Evolutionary conservation across 257 asterid species (phyloP).

Genomic region (Perilla frutescens): DNA sequence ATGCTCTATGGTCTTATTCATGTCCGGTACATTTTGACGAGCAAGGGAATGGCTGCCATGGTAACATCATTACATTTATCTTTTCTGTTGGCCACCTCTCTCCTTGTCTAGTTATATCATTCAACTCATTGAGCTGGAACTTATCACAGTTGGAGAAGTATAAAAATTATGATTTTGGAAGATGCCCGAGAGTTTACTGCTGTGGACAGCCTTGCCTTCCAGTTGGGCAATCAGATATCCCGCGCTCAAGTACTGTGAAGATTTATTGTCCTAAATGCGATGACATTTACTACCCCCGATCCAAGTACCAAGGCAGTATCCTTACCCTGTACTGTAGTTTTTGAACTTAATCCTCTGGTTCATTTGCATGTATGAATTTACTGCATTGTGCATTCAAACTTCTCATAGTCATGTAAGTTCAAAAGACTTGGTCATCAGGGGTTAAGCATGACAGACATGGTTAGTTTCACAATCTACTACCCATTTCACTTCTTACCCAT

Average conservation of each 20-base stretch:
- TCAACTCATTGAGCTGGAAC: constrained; percentile 30
- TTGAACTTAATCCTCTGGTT: constrained; percentile 32
- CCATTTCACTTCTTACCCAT: background rate
- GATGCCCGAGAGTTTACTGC: constrained; percentile 97
- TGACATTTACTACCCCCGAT: constrained; percentile 92
- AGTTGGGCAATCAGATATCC: constrained; percentile 95
- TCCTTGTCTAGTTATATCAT: constrained; percentile 2
- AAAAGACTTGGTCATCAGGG: background rate
- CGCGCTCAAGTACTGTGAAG: constrained; percentile 89
- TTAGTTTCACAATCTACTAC: constrained; percentile 9
- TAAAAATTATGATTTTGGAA: constrained; percentile 91
- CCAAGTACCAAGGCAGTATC: constrained; percentile 99
- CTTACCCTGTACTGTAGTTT: constrained; percentile 45
- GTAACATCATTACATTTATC: constrained; percentile 49
- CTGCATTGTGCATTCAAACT: constrained; percentile 10
- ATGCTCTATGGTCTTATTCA: constrained; percentile 96
- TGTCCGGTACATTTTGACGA: constrained; percentile 86
- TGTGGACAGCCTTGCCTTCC: constrained; percentile 99
- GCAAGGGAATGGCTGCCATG: constrained; percentile 99
- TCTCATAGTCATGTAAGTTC: constrained; percentile 3
- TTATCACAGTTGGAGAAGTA: constrained; percentile 84
- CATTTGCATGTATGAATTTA: constrained; percentile 19
- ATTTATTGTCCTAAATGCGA: constrained; percentile 96
- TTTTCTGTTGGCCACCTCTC: constrained; percentile 14
- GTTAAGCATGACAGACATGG: background rate